Percentiles rank a stretch among this genome's conserved stretches.
Conservation (phyloP, 73 alveolate genomes). For the Paramecium octaurelia region DNA sequence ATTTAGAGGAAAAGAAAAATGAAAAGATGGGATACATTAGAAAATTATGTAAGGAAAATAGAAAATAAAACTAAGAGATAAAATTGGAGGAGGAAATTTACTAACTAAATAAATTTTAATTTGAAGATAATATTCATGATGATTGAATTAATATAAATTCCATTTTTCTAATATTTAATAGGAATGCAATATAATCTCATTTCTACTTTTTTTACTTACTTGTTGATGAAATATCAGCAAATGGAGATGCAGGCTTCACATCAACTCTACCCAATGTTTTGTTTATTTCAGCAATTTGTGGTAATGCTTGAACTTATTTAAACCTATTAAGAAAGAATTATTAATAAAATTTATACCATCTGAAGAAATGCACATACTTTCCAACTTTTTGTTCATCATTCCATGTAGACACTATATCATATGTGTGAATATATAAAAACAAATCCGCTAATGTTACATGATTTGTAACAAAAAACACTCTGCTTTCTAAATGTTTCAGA, state of each 20-base stretch:
- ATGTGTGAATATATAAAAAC: constrained; percentile 31
- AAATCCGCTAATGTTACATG: constrained; percentile 58
- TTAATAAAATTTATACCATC: constrained; percentile 49
- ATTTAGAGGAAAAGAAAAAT: constrained; percentile 32
- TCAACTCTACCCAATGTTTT: neutral
- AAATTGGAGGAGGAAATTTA: neutral
- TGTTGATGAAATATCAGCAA: neutral
- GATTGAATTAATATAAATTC: neutral
- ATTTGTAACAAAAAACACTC: constrained; percentile 45
- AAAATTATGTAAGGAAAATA: constrained; percentile 23
- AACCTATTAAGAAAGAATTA: neutral
- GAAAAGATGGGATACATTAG: constrained; percentile 57
- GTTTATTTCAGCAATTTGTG: neutral
- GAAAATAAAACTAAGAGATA: neutral
- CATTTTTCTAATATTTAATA: neutral
- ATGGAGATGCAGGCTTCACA: constrained; percentile 43
- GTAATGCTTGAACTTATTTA: constrained; percentile 29
- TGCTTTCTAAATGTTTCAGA: constrained; percentile 31
- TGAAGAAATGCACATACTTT: constrained; percentile 23
- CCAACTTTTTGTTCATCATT: constrained; percentile 32
- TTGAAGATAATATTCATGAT: constrained; percentile 2
- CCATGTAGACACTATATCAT: constrained; percentile 30
- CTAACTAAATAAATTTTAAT: neutral
- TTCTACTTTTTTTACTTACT: neutral
- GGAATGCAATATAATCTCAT: neutral